Conservation (phyloP, 1,284 basidiomycete genomes). For the Exobasidium rhododendri region DNA sequence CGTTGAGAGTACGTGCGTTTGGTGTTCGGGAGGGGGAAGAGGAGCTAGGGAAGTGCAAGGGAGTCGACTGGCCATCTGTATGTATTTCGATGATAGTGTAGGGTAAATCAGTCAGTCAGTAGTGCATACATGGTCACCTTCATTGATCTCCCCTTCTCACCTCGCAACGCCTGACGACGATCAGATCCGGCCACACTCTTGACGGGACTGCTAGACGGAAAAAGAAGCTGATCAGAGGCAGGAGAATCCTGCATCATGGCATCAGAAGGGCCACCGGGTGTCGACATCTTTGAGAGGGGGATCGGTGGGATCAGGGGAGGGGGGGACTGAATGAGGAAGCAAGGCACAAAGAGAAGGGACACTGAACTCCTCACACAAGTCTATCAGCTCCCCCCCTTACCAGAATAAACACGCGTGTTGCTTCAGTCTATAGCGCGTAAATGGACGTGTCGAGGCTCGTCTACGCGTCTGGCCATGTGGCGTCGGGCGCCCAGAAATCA, state of each 20-base stretch:
- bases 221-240: constrained; percentile 21
- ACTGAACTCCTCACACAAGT: no score
- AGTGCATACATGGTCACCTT: no score
- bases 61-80: constrained; percentile 8
- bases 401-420: no score
- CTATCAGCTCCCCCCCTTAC: no score
- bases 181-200: constrained; percentile 25
- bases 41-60: constrained; percentile 48
- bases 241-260: constrained; percentile 4
- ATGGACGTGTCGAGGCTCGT: neutral
- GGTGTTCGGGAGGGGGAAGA: constrained; percentile 35
- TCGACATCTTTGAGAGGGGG: neutral
- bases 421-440: neutral
- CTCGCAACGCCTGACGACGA: constrained; percentile 22
- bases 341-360: neutral
- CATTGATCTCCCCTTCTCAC: no score
- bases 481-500: neutral
- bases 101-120: no score
- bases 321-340: no score
- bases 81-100: no score
- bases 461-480: neutral
- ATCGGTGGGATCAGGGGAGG: neutral
- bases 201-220: constrained; percentile 48
- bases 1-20: constrained; percentile 17
- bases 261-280: constrained; percentile 9